Evolutionary conservation across 2,329 filamentous ascomycete genomes (phyloP), one percentile per base, ranked within the genome.

Genomic region (Gnomoniopsis smithogilvyi): DNA sequence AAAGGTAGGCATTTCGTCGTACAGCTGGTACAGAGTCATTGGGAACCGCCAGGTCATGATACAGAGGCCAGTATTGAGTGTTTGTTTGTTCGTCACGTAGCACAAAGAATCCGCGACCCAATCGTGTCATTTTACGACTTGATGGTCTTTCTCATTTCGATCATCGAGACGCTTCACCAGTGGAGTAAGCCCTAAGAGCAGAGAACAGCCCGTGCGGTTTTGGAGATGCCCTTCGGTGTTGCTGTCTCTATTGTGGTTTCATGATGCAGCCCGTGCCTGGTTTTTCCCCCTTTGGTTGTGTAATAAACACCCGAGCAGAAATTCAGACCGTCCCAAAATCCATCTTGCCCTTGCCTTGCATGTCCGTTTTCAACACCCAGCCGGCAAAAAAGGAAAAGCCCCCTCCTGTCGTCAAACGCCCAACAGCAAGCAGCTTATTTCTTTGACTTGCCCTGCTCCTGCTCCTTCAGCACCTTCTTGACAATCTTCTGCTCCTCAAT

Each of bases 401-500:
- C 59, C 62, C 62, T 58, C 70, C 68, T 66, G n/a, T 72, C 66
- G 69, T 49, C 66, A 19, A 47, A 65, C 67, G 60, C 64, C 41
- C 58, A 62, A 62, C 79, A 80, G 67, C 83, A 45, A 45, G 8
- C 21, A 10, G 8, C 86, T 90, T 86, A 82, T 86, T 86, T 86
- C 83, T 86, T 86, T 79, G 83, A 87, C 72, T 82, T 78, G 73
- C 80, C 76, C 74, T 78, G 90, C 84, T 91, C 90, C 83, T 96
- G 91, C 86, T 98, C 94, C 90, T 97, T 97, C 78, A 98, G 87
- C 73, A 99, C 95, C 91, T 99, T 99, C 92, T 99, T 99, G 81
- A 99, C 95, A 73, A 99, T 98, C 91, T 99, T 99, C 87, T 99
- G 95, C 88, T 99, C 95, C 86, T 99, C 96, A 69, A 99, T 98